Base-by-base conservation (phyloP, 192 early-diverging fungal species). In the Nowakowskiella sp. region DNA sequence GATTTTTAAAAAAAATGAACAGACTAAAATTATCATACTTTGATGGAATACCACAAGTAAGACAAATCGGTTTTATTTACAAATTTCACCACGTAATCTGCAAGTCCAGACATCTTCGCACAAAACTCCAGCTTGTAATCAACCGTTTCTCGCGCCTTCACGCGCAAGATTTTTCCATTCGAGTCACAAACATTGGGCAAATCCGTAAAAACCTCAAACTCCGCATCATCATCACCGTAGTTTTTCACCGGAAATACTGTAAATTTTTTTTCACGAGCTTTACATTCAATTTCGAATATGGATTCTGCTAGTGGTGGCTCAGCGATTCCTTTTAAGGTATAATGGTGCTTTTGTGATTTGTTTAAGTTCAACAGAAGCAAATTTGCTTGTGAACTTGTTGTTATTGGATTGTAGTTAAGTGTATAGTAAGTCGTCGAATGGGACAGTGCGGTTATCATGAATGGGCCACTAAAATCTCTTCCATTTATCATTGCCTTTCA, bases 341-440 rank as follows among this genome's bases (percentile, higher is more conserved):
- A 78, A 7, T 66, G 51, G 33, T 78, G 57, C 47, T 70, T 74
- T 44, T 78, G 76, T 0, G 65, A 56, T 6, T 71, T 78, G 16
- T 67, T 62, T 3, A 56, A 42, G 55, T 78, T 78, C 19, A 78
- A 45, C 2, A 64, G 62, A 34, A 78, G 47, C 25, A 57, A 9
- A 4, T 65, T 67, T 13, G 5, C 6, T 5, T 45, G 28, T 21
- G 66, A 64, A 21, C 66, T 55, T 3, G 69, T 39, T 27, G 58
- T 54, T 10, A 28, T 25, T 10, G 76, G 76, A 10, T 31, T 32
- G 46, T 74, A 78, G 4, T 55, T 46, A 9, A 78, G 49, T 27
- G 49, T 31, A 47, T 66, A 70, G 23, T 47, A 31, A 3, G 72
- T 65, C 28, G 58, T 56, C 26, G 32, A 31, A 3, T 51, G 53